phyloP scores from a whole-genome alignment of 768 basidiomycete genomes.

The Lactifluus pinguis region DNA sequence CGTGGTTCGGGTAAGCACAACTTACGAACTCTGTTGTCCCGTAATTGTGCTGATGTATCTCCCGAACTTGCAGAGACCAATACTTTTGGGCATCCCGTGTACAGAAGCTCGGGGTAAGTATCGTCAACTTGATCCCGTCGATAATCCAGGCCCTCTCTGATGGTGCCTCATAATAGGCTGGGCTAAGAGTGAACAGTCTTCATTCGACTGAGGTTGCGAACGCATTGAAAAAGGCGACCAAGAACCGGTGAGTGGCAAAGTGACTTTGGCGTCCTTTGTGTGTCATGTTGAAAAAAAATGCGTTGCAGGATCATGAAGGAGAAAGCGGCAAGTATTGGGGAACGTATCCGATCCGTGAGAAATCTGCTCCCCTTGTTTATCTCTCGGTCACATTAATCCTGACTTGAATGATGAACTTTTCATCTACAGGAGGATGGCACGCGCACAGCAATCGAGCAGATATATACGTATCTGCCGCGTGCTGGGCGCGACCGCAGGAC shows the following conservation, averaged over 20 bases:
- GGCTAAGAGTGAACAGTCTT: constrained; percentile 41
- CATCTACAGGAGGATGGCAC: constrained; percentile 46
- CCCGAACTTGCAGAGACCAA: constrained; percentile 34
- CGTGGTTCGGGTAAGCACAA: constrained; percentile 48
- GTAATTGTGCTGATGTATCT: constrained; percentile 4
- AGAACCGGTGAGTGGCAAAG: constrained; percentile 33
- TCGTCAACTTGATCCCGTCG: not conserved
- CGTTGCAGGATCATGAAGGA: constrained; percentile 45
- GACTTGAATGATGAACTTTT: not conserved
- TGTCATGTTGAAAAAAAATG: not conserved
- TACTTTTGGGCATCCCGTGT: constrained; percentile 60
- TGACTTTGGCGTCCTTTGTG: not conserved
- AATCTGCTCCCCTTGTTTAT: not conserved
- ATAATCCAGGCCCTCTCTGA: not conserved
- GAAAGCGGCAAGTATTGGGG: constrained; percentile 42
- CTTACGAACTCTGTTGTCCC: not conserved
- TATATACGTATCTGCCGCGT: constrained; percentile 44
- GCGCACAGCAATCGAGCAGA: constrained; percentile 43
- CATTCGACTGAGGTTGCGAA: constrained; percentile 39
- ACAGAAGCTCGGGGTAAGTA: constrained; percentile 47
- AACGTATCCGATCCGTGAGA: constrained; percentile 35
- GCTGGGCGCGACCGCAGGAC: constrained; percentile 25
- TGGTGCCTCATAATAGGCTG: constrained; percentile 30
- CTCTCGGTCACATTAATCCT: not conserved
- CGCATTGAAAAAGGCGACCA: constrained; percentile 49